Evolutionary conservation across 345 rosid species (phyloP), one percentile per base, ranked within the genome.

Genomic region (Theobroma cacao): DNA sequence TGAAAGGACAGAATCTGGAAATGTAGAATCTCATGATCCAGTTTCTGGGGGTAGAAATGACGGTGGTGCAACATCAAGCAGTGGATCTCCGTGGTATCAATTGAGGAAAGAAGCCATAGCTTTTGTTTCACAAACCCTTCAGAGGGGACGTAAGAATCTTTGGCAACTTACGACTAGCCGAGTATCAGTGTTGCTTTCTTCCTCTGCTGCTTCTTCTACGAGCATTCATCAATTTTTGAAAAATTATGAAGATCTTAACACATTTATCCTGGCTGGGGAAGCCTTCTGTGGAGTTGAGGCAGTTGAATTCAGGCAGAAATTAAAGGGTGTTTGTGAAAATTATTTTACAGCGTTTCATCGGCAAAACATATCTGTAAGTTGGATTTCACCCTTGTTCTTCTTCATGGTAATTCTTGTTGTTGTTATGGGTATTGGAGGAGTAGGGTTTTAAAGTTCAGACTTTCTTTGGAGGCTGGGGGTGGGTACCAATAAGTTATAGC

Each of bases 101-200:
- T 87, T 97, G 74, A 89, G 98, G 79, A 94, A 93, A 84, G 99
- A 97, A 84, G 96, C 95, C 59, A 91, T 92, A 66, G 82, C 83
- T 70, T 88, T 85, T 86, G 98, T 97, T 72, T 91, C 99, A 71
- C 92, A 92, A 76, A 91, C 94, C 41, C 98, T 94, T 84, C 92
- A 84, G 76, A 90, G 94, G 84, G 99, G 99, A 70, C 85, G 98
- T 26, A 93, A 87, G 86, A 93, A 94, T 89, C 94, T 97, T 79
- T 97, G 99, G 99, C 98, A 94, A 77, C 98, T 97, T 78, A 94
- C 90, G 36, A 91, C 99, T 72, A 97, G 98, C 86, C 90, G 98
- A 67, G 81, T 93, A 62, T 93, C 95, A 68, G 99, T 94, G 58
- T 85, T 97, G 87, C 97, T 97, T 82, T 97, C 98, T 82, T 90